Evolutionary conservation across 2,329 filamentous ascomycete genomes (phyloP), one percentile per base, ranked within the genome.

Genomic region (Claviceps cyperi): DNA sequence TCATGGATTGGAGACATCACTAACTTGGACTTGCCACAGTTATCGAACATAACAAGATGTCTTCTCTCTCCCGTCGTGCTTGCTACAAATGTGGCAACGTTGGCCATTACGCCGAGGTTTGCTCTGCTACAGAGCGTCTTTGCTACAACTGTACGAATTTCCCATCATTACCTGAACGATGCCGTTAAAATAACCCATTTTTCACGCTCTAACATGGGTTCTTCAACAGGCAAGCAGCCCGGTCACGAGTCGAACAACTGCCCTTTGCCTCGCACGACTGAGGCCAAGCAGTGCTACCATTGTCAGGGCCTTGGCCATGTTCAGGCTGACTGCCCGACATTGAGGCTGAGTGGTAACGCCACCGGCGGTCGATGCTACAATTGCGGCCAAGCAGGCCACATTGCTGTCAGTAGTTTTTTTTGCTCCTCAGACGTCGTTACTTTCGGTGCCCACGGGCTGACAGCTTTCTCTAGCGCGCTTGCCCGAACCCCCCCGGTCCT

Each of bases 211-310:
- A 49, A 45, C 35, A 28, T 43, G 44, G 32, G 9, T 38, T 8
- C 22, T 38, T 11, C 17, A 48, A 48, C 51, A 83, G 80, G 80
- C 81, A 91, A 91, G 76, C 85, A 91, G 73, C 86, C 86, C 55
- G 85, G 88, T 67, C 92, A 98, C 71, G 92, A 98, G 75, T 97
- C 91, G 58, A 97, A 94, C 74, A 86, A 85, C 69, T 98, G 92
- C 78, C 92, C 92, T 61, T 83, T 91, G 65, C 92, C 92, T 63
- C 85, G 92, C 69, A 96, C 91, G 54, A 96, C 92, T 57, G 92
- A 98, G 74, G 89, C 89, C 49, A 98, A 98, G 82, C 92, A 98
- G 77, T 98, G 92, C 81, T 98, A 98, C 70, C 92, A 97, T 74
- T 98, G 92, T 78, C 92, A 97, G 76, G 92, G 92, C 52, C 80